Evolutionary conservation across 768 basidiomycete species (phyloP), one percentile per base, ranked within the genome.

Genomic region (Rhodotorula kratochvilovae): DNA sequence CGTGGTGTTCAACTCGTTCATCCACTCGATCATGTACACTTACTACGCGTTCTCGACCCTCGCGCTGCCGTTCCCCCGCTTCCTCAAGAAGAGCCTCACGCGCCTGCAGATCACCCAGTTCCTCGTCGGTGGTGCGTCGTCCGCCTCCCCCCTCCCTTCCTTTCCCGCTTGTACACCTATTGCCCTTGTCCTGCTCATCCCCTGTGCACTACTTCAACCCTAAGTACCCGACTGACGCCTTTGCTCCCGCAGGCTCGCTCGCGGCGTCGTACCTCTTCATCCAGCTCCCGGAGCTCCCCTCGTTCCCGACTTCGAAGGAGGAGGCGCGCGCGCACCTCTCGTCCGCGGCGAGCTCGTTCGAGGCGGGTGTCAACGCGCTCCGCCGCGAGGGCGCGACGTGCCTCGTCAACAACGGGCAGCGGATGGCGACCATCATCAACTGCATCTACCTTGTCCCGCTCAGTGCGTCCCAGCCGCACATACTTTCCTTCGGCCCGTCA

Each of bases 31-130:
- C 63, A 70, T 76, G 67, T 66, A 66, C 68, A 25, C 66, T 4
- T 67, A 76, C 72, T 79, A 79, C 72, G 73, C 77, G 57, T 45
- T 73, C 65, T 71, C 76, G n/a, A 63, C 76, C 5, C 35, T 79
- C 25, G 64, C 63, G 51, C 59, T 79, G 16, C 76, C 73, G 17
- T 74, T 79, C 63, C 78, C 78, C 13, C 67, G 62, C n/a, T 56
- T 77, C 66, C 58, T 79, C 68, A 79, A 79, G 67, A 65, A 67
- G 56, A 54, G 23, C 39, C 55, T 74, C 51, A 74, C 73, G 13
- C 36, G 65, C 25, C 39, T 77, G 33, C 78, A 79, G 43, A 77
- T 79, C 66, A 74, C 74, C 23, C 76, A 76, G 57, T 75, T 77
- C 71, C 64, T 67, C 39, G 36, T 70, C 50, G 67, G 63, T 39